Evolutionary conservation across 257 asterid genomes (phyloP), one percentile per base, ranked within the genome.

Genomic region (Phtheirospermum japonicum): DNA sequence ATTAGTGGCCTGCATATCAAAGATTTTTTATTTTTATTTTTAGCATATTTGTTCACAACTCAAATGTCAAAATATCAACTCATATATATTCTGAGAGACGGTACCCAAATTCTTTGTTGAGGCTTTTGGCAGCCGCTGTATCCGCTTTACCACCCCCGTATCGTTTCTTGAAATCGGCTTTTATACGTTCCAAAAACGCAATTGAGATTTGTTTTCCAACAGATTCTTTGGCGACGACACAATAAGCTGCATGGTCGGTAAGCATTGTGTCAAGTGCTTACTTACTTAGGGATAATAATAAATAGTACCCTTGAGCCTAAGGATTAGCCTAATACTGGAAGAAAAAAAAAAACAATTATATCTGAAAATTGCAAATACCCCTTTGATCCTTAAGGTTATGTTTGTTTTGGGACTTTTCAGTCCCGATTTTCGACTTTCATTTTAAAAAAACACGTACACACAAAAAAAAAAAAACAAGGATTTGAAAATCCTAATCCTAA

Each of bases 141-240:
- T 75, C 90, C 19, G 99, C 99, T 82, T 82, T 86, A 49, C 97
- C 99, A 61, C 96, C 96, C 7, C 99, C 96, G 54, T 85, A 93
- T 80, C 96, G 77, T 75, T 85, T 85, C 84, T 56, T 93, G 78
- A 93, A 93, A 74, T 93, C 97, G 1, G 85, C 90, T 78, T 76
- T 89, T 52, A 89, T 50, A 6, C 97, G 94, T 76, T 93, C 99
- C 74, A 93, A 61, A 75, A 85, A 80, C 42, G 96, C 96, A 42
- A 89, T 73, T 9, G 96, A 85, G 54, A 93, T 89, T 80, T 89
- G 97, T 66, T 89, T 93, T 30, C 95, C 94, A 11, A 74, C 95
- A 1, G 97, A 84, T 73, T 89, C 96, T 85, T 89, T 89, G 63
- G 97, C 89, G 34, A 87, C 99, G 11, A 93, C 86, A 63, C 97